Conservation (phyloP, 176 grass and related monocot species). For the Alopecurus myosuroides region DNA sequence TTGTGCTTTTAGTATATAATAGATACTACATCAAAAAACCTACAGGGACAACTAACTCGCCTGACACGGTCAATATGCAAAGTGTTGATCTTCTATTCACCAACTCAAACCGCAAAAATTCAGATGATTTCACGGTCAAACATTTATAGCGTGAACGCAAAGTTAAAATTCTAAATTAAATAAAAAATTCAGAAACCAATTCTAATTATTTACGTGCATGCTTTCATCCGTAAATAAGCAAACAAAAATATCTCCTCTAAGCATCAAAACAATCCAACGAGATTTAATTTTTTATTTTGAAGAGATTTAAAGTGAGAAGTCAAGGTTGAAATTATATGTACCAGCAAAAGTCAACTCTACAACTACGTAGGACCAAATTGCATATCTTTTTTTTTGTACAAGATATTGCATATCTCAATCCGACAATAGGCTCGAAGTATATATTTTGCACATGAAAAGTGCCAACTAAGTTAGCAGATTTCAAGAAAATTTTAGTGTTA, state of each 20-base stretch:
- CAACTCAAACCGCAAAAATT: neutral
- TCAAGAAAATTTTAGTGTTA: too few relatives aligned
- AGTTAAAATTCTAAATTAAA: neutral
- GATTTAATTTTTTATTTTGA: neutral
- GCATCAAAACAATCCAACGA: neutral
- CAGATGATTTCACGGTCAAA: neutral
- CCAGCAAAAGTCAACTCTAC: neutral
- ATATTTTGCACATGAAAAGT: neutral
- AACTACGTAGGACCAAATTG: neutral
- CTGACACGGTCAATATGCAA: neutral
- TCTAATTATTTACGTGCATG: neutral
- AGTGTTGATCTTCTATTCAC: neutral
- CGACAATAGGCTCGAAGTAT: neutral
- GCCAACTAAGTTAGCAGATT: too few relatives aligned
- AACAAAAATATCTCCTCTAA: neutral
- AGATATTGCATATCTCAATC: neutral
- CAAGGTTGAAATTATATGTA: neutral
- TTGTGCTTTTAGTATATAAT: too few relatives aligned
- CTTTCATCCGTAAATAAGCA: neutral
- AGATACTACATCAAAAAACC: neutral
- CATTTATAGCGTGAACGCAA: neutral
- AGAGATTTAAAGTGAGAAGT: neutral
- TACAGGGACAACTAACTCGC: neutral
- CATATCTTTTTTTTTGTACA: too few relatives aligned
- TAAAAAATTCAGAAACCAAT: neutral